Evolutionary conservation across 1,139 yeast genomes (phyloP), one percentile per base, ranked within the genome.

Genomic region (Debaryomyces coudertii): DNA sequence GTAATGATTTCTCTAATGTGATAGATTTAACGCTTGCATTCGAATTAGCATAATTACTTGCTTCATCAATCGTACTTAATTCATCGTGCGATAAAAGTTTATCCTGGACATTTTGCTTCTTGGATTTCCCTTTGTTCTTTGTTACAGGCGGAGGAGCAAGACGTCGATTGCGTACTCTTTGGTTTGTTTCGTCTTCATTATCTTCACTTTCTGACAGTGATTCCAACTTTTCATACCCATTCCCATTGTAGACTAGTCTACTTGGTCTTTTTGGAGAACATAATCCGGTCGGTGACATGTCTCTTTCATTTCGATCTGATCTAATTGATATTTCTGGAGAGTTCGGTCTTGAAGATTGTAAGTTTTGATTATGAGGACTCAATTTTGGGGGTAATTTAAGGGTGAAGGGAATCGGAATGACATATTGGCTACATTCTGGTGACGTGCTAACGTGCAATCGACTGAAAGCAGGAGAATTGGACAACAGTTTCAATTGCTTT

Each of bases 391-490:
- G 80, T 36, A 75, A 56, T 36, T 64, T 64, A 36, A 75, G 57
- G 4, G 76, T 67, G 53, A 74, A 72, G 5, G 80, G 80, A 37
- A 75, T 69, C 5, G 80, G 79, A 29, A 74, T 73, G 5, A 68
- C 69, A 49, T 73, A 69, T 44, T 63, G 62, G 38, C 60, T 49
- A 14, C 51, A 23, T 7, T 55, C 61, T 5, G 62, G 53, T 20
- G 57, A 47, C 23, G 64, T 58, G 45, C 62, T 56, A 31, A 75
- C 66, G 53, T 73, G 79, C 34, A 75, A 58, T 39, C 66, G 62
- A 39, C 61, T 67, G 5, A 77, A 68, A 2, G 68, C 49, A 2
- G 77, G 77, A 12, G 75, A 69, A 14, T 61, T 59, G 6, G 76
- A 65, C 24, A 74, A 58, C 40, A 53, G 58, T 48, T 58, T 63